A percentile compares a stretch with the other conserved stretches of the same genome.
Conservation (phyloP, 495 filamentous ascomycete species). For the Jackrogersella minutella region DNA sequence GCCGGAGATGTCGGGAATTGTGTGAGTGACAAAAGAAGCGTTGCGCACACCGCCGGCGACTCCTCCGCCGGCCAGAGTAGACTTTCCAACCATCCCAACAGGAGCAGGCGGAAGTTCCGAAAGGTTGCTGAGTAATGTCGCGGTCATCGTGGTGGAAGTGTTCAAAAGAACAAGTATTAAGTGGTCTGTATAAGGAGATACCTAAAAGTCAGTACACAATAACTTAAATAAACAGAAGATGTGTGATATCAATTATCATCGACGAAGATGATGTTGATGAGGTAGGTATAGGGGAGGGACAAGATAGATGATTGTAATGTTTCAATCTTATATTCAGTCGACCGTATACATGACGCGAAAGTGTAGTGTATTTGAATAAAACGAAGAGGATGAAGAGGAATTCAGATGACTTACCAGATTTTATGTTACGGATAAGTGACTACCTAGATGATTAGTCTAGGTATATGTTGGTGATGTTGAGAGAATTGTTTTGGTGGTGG, state of each 20-base stretch:
- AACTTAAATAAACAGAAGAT: neutral
- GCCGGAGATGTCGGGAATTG: slow-evolving; percentile 42
- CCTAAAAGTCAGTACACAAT: neutral
- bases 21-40: slow-evolving; percentile 41
- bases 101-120: neutral
- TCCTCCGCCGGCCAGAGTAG: neutral
- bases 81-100: neutral
- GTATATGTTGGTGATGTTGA: too few relatives aligned
- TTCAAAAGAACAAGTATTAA: too few relatives aligned
- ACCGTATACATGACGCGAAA: neutral
- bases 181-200: too few relatives aligned
- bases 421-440: neutral
- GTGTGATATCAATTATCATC: neutral
- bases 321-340: too few relatives aligned
- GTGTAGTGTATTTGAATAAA: neutral
- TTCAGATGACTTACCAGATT: neutral
- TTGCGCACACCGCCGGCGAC: slow-evolving; percentile 21
- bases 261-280: neutral
- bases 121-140: too few relatives aligned
- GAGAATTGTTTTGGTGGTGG: neutral
- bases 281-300: neutral
- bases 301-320: too few relatives aligned
- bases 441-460: too few relatives aligned
- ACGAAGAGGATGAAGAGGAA: neutral
- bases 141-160: too few relatives aligned